These are phyloP conservation scores for Fusarium sarcochroum DNA, from an alignment of 2,329 filamentous ascomycete species.

Conservation along the genomic window DNA sequence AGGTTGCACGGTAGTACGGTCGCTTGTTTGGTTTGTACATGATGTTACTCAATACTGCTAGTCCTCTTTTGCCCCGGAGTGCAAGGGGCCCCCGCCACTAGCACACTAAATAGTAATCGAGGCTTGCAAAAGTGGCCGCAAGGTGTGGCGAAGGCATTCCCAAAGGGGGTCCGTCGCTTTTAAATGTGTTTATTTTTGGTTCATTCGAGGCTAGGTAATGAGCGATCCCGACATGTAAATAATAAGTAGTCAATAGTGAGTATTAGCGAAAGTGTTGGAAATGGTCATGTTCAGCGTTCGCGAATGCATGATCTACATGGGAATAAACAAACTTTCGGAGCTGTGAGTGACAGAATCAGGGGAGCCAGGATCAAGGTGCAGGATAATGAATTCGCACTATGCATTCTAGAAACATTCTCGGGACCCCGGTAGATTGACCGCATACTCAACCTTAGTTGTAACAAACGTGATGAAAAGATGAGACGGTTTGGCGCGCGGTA, in stretches of 20 bases:
- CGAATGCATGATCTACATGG: neutral
- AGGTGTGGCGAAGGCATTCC: slow-evolving; percentile 35
- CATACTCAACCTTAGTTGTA: slow-evolving; percentile 3
- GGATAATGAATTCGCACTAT: slow-evolving; percentile 1
- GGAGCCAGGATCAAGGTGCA: slow-evolving; percentile 1
- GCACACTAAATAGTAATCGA: slow-evolving; percentile 24
- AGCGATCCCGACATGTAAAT: slow-evolving; percentile 12
- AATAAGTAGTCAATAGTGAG: neutral
- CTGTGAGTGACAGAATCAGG: neutral
- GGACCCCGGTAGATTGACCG: neutral
- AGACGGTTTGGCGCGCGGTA: slow-evolving; percentile 5
- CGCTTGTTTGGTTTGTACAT: slow-evolving; percentile 3
- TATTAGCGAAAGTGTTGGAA: no score
- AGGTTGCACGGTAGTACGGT: no score
- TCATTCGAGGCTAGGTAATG: slow-evolving; percentile 4
- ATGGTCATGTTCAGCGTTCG: neutral
- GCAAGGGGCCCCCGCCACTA: slow-evolving; percentile 16
- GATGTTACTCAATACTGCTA: neutral
- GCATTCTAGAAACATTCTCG: slow-evolving; percentile 25
- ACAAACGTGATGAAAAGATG: slow-evolving; percentile 1
- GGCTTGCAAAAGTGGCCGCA: slow-evolving; percentile 29
- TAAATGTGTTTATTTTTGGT: slow-evolving; percentile 38
- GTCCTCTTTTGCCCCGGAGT: slow-evolving; percentile 13
- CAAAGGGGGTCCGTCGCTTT: neutral
- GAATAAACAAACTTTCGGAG: neutral